Evolutionary conservation across 768 basidiomycete species (phyloP).

Genomic region (Lyophyllum decastes): DNA sequence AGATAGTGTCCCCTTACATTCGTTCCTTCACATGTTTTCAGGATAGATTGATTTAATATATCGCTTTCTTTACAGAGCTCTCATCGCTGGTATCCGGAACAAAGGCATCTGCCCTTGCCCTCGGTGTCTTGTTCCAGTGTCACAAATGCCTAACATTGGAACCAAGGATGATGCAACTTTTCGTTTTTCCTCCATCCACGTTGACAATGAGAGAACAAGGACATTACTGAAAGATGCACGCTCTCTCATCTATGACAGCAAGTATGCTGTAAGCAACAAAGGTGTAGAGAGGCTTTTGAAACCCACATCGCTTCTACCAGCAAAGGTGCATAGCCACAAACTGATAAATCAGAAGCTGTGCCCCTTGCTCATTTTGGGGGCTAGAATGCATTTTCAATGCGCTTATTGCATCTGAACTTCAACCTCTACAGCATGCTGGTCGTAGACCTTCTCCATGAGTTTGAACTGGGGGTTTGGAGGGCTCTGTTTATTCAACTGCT

Average conservation of each 20-base stretch:
- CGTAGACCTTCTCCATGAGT: too few species aligned
- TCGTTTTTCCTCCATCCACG: neutral
- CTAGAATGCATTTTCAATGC: neutral
- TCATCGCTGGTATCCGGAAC: conserved; percentile 22
- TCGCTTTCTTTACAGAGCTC: conserved; percentile 14
- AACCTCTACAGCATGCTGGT: conserved; percentile 17
- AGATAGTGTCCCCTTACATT: too few species aligned
- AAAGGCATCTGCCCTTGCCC: too few species aligned
- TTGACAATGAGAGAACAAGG: neutral
- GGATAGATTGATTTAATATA: neutral
- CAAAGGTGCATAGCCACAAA: neutral
- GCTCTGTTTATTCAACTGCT: too few species aligned
- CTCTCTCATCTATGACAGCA: neutral
- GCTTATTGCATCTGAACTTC: neutral
- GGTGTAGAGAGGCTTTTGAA: too few species aligned
- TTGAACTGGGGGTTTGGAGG: too few species aligned
- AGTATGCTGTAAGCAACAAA: neutral
- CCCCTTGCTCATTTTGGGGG: neutral
- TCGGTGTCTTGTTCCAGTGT: too few species aligned
- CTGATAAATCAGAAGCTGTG: too few species aligned
- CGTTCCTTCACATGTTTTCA: neutral
- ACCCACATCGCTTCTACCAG: neutral
- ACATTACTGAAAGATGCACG: neutral
- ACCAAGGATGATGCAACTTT: too few species aligned
- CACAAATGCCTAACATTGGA: too few species aligned